Percentiles rank a stretch among this genome's conserved stretches.
Conservation (phyloP, 2,329 filamentous ascomycete genomes). For the Aspergillus hiratsukae region DNA sequence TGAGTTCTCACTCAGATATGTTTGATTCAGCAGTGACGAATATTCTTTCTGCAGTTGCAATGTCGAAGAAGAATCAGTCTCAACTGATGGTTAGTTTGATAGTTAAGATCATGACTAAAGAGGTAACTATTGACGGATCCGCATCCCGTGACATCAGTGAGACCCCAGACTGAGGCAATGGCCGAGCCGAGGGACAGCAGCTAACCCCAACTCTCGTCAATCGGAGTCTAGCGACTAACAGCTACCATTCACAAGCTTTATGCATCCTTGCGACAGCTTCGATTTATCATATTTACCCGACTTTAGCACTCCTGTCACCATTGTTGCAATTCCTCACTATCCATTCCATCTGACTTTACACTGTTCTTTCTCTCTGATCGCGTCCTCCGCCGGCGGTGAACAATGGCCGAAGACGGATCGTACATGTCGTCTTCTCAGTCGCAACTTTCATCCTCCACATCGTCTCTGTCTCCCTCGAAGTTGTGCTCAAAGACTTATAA, state of each 20-base stretch:
- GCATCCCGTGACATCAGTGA: neutral
- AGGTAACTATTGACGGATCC: neutral
- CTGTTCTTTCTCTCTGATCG: neutral
- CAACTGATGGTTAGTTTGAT: neutral
- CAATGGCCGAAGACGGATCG: constrained; percentile 29
- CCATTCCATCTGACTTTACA: neutral
- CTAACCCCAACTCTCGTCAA: neutral
- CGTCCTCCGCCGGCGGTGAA: constrained; percentile 13
- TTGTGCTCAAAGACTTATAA: constrained; percentile 82
- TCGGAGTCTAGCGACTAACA: neutral
- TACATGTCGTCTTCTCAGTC: constrained; percentile 41
- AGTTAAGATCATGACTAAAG: neutral
- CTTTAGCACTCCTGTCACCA: neutral
- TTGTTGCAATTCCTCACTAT: neutral
- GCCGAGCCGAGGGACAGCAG: neutral
- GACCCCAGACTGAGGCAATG: neutral
- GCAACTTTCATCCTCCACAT: constrained; percentile 63
- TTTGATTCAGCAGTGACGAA: neutral
- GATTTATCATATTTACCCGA: neutral
- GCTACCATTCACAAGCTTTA: neutral
- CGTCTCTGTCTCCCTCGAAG: constrained; percentile 59
- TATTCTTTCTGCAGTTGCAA: neutral
- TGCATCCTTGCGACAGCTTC: neutral
- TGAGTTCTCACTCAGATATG: neutral
- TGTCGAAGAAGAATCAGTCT: neutral